Conservation (phyloP, 2,329 filamentous ascomycete genomes). For the Xylariales sp. region DNA sequence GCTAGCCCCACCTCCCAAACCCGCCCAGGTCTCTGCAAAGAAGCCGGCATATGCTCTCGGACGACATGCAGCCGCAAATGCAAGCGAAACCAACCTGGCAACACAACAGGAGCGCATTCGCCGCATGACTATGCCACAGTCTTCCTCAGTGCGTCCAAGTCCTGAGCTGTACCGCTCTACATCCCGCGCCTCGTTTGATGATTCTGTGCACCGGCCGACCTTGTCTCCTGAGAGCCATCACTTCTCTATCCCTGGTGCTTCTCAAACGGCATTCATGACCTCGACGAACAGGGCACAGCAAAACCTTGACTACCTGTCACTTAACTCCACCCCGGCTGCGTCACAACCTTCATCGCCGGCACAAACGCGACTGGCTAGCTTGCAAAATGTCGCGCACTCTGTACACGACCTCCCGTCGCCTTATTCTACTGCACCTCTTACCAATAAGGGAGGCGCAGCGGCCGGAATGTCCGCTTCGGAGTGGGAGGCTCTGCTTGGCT, state of each 20-base stretch:
- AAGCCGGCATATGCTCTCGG: conserved; percentile 34
- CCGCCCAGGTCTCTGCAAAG: conserved; percentile 25
- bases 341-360: conserved; percentile 46
- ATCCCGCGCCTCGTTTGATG: conserved; percentile 46
- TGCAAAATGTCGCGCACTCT: conserved; percentile 21
- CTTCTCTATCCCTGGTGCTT: conserved; percentile 39
- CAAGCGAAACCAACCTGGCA: conserved; percentile 50
- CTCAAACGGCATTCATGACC: conserved; percentile 31
- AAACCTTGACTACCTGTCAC: conserved; percentile 57
- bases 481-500: conserved; percentile 78
- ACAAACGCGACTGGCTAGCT: conserved; percentile 34
- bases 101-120: conserved; percentile 54
- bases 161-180: conserved; percentile 34
- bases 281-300: conserved; percentile 28
- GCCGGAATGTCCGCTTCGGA: conserved; percentile 57
- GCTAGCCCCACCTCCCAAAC: conserved; percentile 30
- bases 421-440: conserved; percentile 29
- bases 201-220: conserved; percentile 30
- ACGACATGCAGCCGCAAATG: conserved; percentile 35
- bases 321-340: conserved; percentile 40
- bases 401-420: conserved; percentile 28
- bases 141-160: conserved; percentile 24
- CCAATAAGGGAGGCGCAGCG: conserved; percentile 31
- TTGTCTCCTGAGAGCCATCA: conserved; percentile 42
- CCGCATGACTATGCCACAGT: conserved; percentile 49